Base-by-base conservation (phyloP, 768 basidiomycete genomes). In the Xerocomellus amylosporus region DNA sequence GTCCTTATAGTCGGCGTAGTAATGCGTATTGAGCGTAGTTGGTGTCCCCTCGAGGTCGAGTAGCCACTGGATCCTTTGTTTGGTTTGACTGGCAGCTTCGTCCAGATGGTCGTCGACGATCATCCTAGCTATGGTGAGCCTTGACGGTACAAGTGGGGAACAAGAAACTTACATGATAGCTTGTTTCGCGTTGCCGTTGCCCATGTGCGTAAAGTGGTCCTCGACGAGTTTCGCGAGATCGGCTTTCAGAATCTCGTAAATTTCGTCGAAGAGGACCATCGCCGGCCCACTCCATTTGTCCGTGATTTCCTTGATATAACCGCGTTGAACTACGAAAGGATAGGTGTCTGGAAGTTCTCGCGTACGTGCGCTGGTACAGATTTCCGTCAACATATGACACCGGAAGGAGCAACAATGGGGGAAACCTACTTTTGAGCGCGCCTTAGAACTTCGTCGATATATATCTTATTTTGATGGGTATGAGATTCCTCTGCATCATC, bases 301-400 rank as follows among this genome's bases (percentile, higher is more conserved):
- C 4, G 79, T 74, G 33, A 83, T 64, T 1, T 66, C 53, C 3
- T 61, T 49, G 48, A 90, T 85, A 55, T 79, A 85, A 0, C 66
- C 62, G 10, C 74, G 66, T 45, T 83, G 80, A 0, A 89, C 83
- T 0, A 83, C 71, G 55, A 84, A 88, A 0, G 87, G 87, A 55
- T 82, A 86, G 55, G 79, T 77, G 14, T 80, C 84, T 0, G 87
- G 87, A 0, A 90, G 76, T 60, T 90, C 87, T 2, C 89, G 80
- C 1, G 87, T 85, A 4, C 84, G 77, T 1, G 88, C 81, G 20
- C 89, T 90, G 52, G 13, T 48, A 39, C 15, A 26, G 48, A 30
- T 33, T 36, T 13, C 49, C 8, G 19, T 54, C n/a, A 36, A 24
- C 8, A 14, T 24, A 33, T 19, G 13, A 33, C 26, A 19, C 19